Conservation (phyloP, 1,284 basidiomycete species). For the Lignosus rhinocerotis region DNA sequence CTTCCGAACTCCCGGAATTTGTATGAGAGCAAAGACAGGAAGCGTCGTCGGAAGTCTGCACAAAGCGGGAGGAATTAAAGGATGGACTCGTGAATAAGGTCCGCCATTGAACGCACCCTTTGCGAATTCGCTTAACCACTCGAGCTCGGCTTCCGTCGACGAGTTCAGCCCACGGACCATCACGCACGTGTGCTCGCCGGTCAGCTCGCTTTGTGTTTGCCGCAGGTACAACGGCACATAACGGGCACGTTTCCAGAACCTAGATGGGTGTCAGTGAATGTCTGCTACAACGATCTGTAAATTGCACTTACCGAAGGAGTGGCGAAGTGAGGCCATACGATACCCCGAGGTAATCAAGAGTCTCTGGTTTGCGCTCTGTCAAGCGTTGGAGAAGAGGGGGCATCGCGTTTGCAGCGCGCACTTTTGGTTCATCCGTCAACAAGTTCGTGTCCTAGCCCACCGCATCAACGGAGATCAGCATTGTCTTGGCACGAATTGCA, state of each 20-base stretch:
- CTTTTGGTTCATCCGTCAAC: slow-evolving; percentile 71
- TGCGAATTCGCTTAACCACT: slow-evolving; percentile 90
- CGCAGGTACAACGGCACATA: slow-evolving; percentile 92
- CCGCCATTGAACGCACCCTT: slow-evolving; percentile 56
- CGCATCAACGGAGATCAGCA: neutral
- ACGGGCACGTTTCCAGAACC: slow-evolving; percentile 95
- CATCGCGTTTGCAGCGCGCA: slow-evolving; percentile 82
- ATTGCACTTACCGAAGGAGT: slow-evolving; percentile 62
- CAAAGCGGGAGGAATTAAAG: neutral
- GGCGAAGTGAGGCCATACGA: slow-evolving; percentile 93
- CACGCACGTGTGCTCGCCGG: slow-evolving; percentile 95
- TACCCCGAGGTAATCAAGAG: slow-evolving; percentile 93
- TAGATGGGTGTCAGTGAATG: slow-evolving; percentile 26
- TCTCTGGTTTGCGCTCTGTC: slow-evolving; percentile 88
- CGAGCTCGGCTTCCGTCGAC: slow-evolving; percentile 42
- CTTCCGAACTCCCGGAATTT: slow-evolving; percentile 94
- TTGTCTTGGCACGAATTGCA: neutral
- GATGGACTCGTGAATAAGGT: neutral
- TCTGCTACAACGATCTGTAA: neutral
- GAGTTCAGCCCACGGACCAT: slow-evolving; percentile 86
- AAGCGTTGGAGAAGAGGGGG: slow-evolving; percentile 92
- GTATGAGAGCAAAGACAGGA: slow-evolving; percentile 88
- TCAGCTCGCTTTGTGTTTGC: slow-evolving; percentile 93
- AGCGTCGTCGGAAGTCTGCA: slow-evolving; percentile 89
- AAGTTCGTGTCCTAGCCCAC: slow-evolving; percentile 47